Conservation (phyloP, 2,329 filamentous ascomycete species). For the Penicillium sp. region DNA sequence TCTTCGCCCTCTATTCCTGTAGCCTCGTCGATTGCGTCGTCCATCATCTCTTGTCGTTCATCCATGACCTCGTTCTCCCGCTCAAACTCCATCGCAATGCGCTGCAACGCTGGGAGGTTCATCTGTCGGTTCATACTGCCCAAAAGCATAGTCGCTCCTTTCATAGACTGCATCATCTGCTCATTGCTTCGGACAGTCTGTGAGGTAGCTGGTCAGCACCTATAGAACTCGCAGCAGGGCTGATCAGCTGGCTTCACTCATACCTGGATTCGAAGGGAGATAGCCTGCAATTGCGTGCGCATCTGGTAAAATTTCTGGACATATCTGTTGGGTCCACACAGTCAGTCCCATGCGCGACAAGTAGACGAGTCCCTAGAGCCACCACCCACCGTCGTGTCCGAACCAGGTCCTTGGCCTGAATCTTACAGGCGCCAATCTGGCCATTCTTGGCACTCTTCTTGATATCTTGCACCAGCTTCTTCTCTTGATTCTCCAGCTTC, state of each 20-base stretch:
- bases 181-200: slow-evolving; percentile 97
- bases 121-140: slow-evolving; percentile 97
- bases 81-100: slow-evolving; percentile 99
- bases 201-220: slow-evolving; percentile 10
- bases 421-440: slow-evolving; percentile 97
- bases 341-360: slow-evolving; percentile 4
- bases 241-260: no score
- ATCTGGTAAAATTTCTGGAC: slow-evolving; percentile 98
- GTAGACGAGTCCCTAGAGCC: neutral
- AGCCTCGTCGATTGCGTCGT: slow-evolving; percentile 95
- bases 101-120: slow-evolving; percentile 91
- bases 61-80: slow-evolving; percentile 99
- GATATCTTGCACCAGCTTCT: slow-evolving; percentile 92
- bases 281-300: slow-evolving; percentile 94
- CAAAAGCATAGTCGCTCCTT: slow-evolving; percentile 86
- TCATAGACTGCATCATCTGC: slow-evolving; percentile 99
- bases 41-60: slow-evolving; percentile 98
- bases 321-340: slow-evolving; percentile 58
- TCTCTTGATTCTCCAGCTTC: slow-evolving; percentile 98
- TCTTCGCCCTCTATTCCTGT: slow-evolving; percentile 80
- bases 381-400: slow-evolving; percentile 69
- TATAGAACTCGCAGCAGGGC: no score
- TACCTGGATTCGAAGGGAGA: slow-evolving; percentile 91
- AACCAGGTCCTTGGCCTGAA: slow-evolving; percentile 95
- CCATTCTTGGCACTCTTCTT: slow-evolving; percentile 98